These are phyloP conservation scores for Capsella rubella DNA, from an alignment of 441 rosid genomes.

Conservation along the genomic window DNA sequence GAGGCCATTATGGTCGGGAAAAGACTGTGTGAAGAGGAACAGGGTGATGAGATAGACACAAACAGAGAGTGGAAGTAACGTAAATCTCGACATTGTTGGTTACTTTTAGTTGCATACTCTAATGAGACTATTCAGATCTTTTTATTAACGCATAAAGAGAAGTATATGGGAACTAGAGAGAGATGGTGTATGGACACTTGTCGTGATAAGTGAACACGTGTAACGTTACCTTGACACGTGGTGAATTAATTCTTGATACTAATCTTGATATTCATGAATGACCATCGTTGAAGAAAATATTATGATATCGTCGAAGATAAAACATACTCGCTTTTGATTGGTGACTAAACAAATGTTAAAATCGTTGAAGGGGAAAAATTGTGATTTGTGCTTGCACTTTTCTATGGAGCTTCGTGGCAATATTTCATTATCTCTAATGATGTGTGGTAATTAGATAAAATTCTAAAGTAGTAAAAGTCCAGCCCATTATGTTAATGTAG, in stretches of 20 bases:
- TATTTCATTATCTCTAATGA: not conserved
- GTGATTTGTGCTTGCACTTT: no score
- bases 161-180: no score
- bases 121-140: not conserved
- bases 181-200: conserved; percentile 32
- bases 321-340: not conserved
- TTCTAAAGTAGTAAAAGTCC: not conserved
- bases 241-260: not conserved
- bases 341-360: not conserved
- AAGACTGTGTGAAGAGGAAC: conserved; percentile 32
- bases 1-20: conserved; percentile 22
- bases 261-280: not conserved
- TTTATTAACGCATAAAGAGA: not conserved
- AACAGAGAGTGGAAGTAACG: conserved; percentile 28
- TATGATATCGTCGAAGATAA: not conserved
- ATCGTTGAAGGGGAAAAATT: no score
- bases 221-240: conserved; percentile 38
- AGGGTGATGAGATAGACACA: conserved; percentile 27
- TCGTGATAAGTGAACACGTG: conserved; percentile 48
- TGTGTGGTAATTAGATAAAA: no score
- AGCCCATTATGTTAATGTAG: not conserved
- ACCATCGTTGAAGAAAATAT: not conserved
- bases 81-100: conserved; percentile 33
- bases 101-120: not conserved
- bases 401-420: not conserved